These are phyloP conservation scores for Fusarium vanettenii DNA, from an alignment of 2,329 filamentous ascomycete genomes.

Conservation along the genomic window DNA sequence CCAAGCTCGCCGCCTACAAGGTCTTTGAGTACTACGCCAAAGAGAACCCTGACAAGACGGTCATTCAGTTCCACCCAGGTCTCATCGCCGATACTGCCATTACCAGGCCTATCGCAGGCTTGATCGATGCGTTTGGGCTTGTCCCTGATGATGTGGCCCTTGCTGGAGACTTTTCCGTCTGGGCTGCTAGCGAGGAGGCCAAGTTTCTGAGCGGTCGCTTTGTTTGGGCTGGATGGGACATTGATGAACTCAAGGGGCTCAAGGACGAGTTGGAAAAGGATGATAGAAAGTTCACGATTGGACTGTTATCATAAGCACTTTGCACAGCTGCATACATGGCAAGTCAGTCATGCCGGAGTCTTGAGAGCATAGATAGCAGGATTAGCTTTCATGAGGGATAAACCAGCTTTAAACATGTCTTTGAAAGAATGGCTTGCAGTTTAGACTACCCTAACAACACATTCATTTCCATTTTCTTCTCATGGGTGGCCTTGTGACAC, in stretches of 20 bases:
- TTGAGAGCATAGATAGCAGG: background rate
- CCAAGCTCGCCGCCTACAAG: conserved; percentile 55
- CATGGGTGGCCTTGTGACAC: background rate
- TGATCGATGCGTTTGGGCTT: conserved; percentile 21
- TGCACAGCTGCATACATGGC: background rate
- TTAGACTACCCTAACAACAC: background rate
- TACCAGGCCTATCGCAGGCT: conserved; percentile 15
- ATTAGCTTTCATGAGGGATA: background rate
- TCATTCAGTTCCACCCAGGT: conserved; percentile 58
- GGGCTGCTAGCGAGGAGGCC: conserved; percentile 58
- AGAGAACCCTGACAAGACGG: conserved; percentile 53
- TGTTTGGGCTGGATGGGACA: conserved; percentile 63
- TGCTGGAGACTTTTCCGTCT: conserved; percentile 56
- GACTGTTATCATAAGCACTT: conserved; percentile 6
- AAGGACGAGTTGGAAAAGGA: conserved; percentile 48
- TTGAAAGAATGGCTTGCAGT: background rate
- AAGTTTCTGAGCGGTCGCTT: conserved; percentile 58
- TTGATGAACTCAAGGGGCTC: conserved; percentile 58
- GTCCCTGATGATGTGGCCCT: conserved; percentile 45
- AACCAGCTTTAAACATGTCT: background rate
- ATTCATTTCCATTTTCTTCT: background rate
- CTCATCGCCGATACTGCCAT: conserved; percentile 48
- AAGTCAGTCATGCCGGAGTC: background rate
- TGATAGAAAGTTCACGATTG: conserved; percentile 33
- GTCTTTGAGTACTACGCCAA: conserved; percentile 55